phyloP scores from a whole-genome alignment of 2,329 filamentous ascomycete species.

The Fusarium beomiforme region DNA sequence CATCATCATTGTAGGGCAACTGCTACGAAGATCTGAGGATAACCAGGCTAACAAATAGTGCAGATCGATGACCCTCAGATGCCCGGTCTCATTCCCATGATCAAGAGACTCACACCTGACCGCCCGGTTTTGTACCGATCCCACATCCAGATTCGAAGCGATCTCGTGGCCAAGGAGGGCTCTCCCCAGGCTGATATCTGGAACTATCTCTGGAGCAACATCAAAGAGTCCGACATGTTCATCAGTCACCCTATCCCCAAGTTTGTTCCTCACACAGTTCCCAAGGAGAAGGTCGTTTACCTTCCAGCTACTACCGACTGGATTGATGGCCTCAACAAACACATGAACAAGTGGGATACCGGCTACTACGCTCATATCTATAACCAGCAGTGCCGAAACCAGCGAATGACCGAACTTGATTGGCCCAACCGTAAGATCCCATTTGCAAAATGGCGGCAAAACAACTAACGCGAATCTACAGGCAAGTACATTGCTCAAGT shows the following conservation, averaged over 20 bases:
- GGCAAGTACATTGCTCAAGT: conserved; percentile 83
- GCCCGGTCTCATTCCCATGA: conserved; percentile 79
- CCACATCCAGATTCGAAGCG: conserved; percentile 84
- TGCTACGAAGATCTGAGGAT: not conserved
- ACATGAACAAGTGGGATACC: conserved; percentile 73
- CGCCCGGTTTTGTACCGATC: conserved; percentile 83
- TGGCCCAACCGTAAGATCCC: conserved; percentile 60
- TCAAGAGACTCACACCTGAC: conserved; percentile 75
- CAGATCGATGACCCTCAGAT: conserved; percentile 86
- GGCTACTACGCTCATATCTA: conserved; percentile 82
- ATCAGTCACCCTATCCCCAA: conserved; percentile 82
- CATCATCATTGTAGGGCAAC: conserved; percentile 69
- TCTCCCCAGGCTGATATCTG: conserved; percentile 79
- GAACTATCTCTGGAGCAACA: conserved; percentile 78
- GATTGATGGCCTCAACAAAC: conserved; percentile 84
- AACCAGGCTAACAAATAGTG: not conserved
- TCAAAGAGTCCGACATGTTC: conserved; percentile 78
- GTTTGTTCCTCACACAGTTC: conserved; percentile 78
- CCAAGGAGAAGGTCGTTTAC: conserved; percentile 74
- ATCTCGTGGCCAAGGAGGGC: conserved; percentile 70
- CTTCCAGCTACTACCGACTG: conserved; percentile 86
- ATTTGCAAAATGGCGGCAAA: not conserved
- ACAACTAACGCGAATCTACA: conserved; percentile 31
- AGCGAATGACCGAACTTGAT: conserved; percentile 64
- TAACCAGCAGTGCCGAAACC: conserved; percentile 67